Evolutionary conservation across 352 stramenopile genomes (phyloP), one percentile per base, ranked within the genome.

Genomic region (Globisporangium carolinianum): DNA sequence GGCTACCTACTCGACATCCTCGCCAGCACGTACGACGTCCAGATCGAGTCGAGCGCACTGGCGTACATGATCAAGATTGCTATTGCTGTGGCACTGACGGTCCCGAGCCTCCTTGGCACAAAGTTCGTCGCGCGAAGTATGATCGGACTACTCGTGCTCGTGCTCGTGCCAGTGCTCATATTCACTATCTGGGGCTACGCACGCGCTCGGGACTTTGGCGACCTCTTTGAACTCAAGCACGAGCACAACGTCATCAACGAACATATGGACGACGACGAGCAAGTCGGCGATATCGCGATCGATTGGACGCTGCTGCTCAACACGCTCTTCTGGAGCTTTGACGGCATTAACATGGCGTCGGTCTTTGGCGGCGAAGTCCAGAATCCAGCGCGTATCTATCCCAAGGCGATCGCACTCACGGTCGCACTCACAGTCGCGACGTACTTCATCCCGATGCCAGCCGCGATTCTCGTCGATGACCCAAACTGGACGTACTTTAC

Each of bases 271-370:
- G 63, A 80, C 15, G 62, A 60, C 24, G 50, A 67, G 12, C 35
- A 69, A 24, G 64, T 55, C 0, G 76, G 75, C 1, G 47, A 61
- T 0, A 53, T 85, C 24, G 64, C 58, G 0, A 87, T 89, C 57
- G 52, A 96, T 5, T 98, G 89, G 90, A 52, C 69, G 10, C 78
- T 76, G 1, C 83, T 93, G 32, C 54, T 98, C 6, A 98, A 98
- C 68, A 96, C 94, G 36, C 69, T 98, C 45, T 98, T 98, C 72
- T 98, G 94, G 92, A 98, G 97, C 70, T 90, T 96, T 48, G 97
- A 98, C 65, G 93, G 87, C 36, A 97, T 97, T 64, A 88, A 97
- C 63, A 87, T 79, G 57, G 86, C 84, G 1, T 95, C 88, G 0
- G 82, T 86, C 5, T 98, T 98, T 62, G 91, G 87, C 6, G 90